Evolutionary conservation across 768 basidiomycete genomes (phyloP).

Genomic region (Suillus alpinus): DNA sequence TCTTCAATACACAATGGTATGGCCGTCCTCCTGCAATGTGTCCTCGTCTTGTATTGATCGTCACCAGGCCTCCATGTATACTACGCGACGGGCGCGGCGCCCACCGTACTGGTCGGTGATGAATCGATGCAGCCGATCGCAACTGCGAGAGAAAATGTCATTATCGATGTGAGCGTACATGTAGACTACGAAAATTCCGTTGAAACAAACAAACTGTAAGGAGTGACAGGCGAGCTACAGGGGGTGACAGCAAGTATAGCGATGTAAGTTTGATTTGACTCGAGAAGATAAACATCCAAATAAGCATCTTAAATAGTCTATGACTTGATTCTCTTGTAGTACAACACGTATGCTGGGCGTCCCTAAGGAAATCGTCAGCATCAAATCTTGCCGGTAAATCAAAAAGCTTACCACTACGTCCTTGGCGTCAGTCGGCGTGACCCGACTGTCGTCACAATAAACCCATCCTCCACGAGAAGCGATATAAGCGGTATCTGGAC

Average conservation of each 20-base stretch:
- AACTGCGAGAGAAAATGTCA: neutral
- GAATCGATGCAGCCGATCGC: neutral
- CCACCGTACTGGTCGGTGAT: neutral
- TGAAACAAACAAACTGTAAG: neutral
- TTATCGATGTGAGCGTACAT: neutral
- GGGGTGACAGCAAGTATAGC: neutral
- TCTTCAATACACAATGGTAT: neutral
- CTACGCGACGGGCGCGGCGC: neutral
- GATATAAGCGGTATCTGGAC: conserved; percentile 87
- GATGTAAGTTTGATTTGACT: conserved; percentile 2
- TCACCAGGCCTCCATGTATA: neutral
- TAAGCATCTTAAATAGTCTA: conserved; percentile 14
- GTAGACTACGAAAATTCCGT: neutral
- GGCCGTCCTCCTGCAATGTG: neutral
- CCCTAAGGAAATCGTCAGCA: conserved; percentile 45
- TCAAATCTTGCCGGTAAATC: neutral
- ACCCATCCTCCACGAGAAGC: conserved; percentile 86
- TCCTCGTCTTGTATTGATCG: neutral
- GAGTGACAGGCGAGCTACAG: neutral
- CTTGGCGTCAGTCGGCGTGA: conserved; percentile 67
- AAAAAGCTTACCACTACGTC: conserved; percentile 72
- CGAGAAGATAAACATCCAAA: neutral
- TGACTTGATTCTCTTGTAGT: conserved; percentile 61
- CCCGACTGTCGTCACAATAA: conserved; percentile 91
- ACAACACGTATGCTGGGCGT: conserved; percentile 74